Percentiles rank a stretch among this genome's conserved stretches.
Conservation (phyloP, 139 green algal genomes). For the Pseudopediastrum boryanum region DNA sequence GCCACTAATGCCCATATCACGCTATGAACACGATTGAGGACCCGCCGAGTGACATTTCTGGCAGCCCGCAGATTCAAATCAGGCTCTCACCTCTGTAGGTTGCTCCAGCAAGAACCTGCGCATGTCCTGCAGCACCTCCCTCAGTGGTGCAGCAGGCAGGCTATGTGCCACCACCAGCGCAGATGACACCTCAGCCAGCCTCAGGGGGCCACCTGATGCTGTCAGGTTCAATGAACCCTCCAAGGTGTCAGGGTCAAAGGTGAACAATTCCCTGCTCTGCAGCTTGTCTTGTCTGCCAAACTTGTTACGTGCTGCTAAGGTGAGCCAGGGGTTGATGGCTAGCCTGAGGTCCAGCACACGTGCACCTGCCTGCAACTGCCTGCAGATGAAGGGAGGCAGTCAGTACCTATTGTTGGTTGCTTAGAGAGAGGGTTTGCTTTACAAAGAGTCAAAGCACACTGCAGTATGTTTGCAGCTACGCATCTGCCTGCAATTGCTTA, state of each 20-base stretch:
- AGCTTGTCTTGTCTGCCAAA: background rate
- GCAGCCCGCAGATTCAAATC: too few relatives aligned
- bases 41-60: too few relatives aligned
- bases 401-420: too few relatives aligned
- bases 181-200: background rate
- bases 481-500: too few relatives aligned
- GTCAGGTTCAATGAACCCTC: background rate
- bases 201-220: constrained; percentile 11
- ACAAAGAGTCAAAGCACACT: too few relatives aligned
- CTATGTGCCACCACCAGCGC: constrained; percentile 5
- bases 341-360: constrained; percentile 28
- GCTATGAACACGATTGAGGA: too few relatives aligned
- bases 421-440: too few relatives aligned
- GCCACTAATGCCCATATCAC: too few relatives aligned
- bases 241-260: background rate
- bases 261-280: background rate
- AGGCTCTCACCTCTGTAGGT: constrained; percentile 4
- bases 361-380: constrained; percentile 32
- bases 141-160: constrained; percentile 13
- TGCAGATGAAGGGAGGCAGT: constrained; percentile 1
- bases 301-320: background rate
- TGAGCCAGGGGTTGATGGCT: constrained; percentile 28
- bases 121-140: constrained; percentile 13
- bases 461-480: too few relatives aligned
- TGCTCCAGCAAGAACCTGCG: constrained; percentile 8